Evolutionary conservation across 352 stramenopile genomes (phyloP).

Genomic region (Phytophthora cactorum): DNA sequence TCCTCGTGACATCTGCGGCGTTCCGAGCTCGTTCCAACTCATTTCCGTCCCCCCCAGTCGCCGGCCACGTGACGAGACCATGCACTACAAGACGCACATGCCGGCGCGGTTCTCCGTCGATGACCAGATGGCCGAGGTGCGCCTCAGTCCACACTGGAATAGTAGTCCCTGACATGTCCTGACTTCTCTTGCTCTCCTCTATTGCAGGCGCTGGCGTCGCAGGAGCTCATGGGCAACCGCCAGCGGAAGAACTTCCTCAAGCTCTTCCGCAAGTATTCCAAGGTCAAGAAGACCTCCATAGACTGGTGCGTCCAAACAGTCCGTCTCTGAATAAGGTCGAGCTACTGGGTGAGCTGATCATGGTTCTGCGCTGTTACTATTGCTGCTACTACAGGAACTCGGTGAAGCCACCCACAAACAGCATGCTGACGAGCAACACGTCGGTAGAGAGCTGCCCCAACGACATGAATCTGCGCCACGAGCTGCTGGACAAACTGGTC

Average conservation of each 20-base stretch:
- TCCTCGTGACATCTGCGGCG: slow-evolving; percentile 2
- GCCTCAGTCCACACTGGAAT: not conserved
- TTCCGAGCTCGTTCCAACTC: slow-evolving; percentile 20
- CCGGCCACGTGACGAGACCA: slow-evolving; percentile 28
- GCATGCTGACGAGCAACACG: slow-evolving; percentile 75
- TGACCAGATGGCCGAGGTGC: slow-evolving; percentile 88
- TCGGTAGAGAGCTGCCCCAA: slow-evolving; percentile 90
- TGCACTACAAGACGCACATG: slow-evolving; percentile 91
- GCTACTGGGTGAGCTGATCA: not conserved
- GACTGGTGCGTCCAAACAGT: slow-evolving; percentile 67
- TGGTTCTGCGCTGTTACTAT: not conserved
- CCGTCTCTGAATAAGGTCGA: not conserved
- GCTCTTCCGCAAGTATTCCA: slow-evolving; percentile 90
- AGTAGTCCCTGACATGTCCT: slow-evolving; percentile 3
- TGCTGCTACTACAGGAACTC: slow-evolving; percentile 55
- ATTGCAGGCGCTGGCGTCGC: slow-evolving; percentile 67
- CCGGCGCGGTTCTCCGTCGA: slow-evolving; percentile 86
- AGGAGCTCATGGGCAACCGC: slow-evolving; percentile 80
- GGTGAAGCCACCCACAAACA: slow-evolving; percentile 75
- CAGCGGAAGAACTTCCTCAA: slow-evolving; percentile 91
- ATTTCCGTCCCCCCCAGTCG: slow-evolving; percentile 12
- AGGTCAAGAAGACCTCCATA: slow-evolving; percentile 82
- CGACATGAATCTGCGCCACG: slow-evolving; percentile 92
- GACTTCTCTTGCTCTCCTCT: slow-evolving; percentile 1
- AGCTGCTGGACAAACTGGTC: slow-evolving; percentile 96